Conservation (phyloP, 2,329 filamentous ascomycete genomes). For the Didymella segeticola region DNA sequence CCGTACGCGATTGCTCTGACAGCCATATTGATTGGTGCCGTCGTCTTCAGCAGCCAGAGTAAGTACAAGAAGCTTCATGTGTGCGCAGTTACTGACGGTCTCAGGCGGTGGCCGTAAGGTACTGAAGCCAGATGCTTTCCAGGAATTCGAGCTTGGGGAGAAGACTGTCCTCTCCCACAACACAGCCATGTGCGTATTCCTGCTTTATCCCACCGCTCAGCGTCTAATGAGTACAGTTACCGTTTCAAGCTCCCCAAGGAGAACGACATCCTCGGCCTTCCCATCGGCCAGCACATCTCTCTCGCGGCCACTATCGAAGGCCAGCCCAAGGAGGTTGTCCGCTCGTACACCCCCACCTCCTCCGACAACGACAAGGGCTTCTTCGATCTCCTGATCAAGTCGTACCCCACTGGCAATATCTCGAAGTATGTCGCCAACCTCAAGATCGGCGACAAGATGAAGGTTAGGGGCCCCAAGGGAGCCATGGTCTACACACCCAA, state of each 20-base stretch:
- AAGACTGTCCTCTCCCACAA: constrained; percentile 98
- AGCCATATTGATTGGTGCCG: constrained; percentile 59
- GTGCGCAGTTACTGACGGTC: background rate
- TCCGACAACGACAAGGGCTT: constrained; percentile 69
- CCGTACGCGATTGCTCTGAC: constrained; percentile 73
- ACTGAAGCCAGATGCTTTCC: constrained; percentile 85
- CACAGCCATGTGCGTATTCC: constrained; percentile 79
- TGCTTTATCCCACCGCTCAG: no score
- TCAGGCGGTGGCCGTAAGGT: constrained; percentile 76
- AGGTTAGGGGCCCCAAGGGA: constrained; percentile 92
- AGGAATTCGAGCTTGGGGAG: constrained; percentile 90
- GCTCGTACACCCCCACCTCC: constrained; percentile 53
- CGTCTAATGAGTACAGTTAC: constrained; percentile 65
- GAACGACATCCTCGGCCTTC: constrained; percentile 86
- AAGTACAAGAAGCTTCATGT: background rate
- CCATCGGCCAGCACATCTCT: constrained; percentile 98
- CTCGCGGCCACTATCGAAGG: constrained; percentile 69
- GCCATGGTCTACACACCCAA: constrained; percentile 97
- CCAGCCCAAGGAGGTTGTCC: constrained; percentile 51
- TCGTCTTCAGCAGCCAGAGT: constrained; percentile 14
- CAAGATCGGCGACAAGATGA: constrained; percentile 79
- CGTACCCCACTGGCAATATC: constrained; percentile 97
- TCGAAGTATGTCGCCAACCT: constrained; percentile 88
- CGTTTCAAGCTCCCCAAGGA: constrained; percentile 84
- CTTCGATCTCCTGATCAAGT: constrained; percentile 97